Conservation (phyloP, 2,329 filamentous ascomycete species). For the Sclerotinia nivalis region DNA sequence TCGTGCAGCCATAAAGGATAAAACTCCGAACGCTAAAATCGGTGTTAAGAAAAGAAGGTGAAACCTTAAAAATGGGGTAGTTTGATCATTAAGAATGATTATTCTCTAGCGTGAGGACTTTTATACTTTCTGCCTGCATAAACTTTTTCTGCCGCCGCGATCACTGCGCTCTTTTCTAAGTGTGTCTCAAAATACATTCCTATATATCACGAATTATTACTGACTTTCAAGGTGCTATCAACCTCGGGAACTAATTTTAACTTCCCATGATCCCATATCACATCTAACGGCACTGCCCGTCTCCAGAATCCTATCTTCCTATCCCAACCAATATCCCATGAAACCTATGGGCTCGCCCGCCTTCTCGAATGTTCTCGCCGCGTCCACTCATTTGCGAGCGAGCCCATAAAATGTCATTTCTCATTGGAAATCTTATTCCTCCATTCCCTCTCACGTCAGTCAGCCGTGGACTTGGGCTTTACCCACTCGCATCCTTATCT, state of each 20-base stretch:
- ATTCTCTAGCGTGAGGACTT: no score
- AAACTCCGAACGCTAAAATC: no score
- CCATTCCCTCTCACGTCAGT: not conserved
- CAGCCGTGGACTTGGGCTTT: not conserved
- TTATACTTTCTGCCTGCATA: no score
- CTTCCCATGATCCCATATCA: not conserved
- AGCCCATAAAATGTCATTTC: not conserved
- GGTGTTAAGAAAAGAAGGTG: no score
- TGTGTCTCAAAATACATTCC: not conserved
- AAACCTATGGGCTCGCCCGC: no score
- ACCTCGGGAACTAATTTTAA: not conserved
- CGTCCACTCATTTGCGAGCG: not conserved
- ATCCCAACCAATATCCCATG: not conserved
- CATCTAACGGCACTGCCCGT: not conserved
- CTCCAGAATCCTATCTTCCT: not conserved
- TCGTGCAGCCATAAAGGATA: no score
- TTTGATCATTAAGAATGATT: no score
- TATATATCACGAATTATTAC: not conserved
- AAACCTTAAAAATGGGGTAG: no score
- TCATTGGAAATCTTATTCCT: not conserved
- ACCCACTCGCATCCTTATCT: not conserved
- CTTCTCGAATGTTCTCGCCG: not conserved
- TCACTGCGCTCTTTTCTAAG: not conserved
- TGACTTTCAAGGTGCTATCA: not conserved
- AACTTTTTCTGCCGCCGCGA: not conserved